Conservation (phyloP, 2,329 filamentous ascomycete species). For the Fusarium sp. region DNA sequence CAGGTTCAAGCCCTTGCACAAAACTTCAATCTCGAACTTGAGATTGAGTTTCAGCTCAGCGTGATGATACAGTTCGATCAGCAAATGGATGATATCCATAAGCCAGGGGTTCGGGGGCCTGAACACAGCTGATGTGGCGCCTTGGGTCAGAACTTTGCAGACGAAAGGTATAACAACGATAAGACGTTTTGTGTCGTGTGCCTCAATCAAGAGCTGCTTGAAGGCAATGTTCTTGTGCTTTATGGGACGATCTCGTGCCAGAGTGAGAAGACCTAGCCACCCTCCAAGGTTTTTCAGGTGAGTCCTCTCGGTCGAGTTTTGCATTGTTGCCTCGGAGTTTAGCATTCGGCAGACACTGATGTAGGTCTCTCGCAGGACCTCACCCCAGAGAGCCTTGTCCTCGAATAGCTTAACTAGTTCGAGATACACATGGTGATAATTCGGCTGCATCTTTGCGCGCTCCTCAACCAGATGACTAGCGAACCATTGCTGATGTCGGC, state of each 20-base stretch:
- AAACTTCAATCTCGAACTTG: conserved; percentile 98
- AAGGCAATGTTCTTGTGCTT: conserved; percentile 97
- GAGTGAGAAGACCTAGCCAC: conserved; percentile 93
- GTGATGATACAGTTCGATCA: conserved; percentile 94
- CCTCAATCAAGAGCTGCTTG: conserved; percentile 94
- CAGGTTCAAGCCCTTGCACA: conserved; percentile 92
- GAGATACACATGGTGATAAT: conserved; percentile 94
- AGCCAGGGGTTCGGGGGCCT: conserved; percentile 96
- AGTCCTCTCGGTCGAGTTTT: conserved; percentile 84
- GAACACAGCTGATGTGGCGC: conserved; percentile 87
- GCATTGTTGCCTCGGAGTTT: conserved; percentile 89
- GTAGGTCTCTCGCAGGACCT: conserved; percentile 94
- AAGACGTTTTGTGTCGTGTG: conserved; percentile 90
- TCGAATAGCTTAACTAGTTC: conserved; percentile 88
- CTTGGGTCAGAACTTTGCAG: conserved; percentile 93
- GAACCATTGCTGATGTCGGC: conserved; percentile 94
- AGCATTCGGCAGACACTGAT: conserved; percentile 87
- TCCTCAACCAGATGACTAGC: conserved; percentile 95
- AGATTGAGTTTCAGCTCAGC: conserved; percentile 95
- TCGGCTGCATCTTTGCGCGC: conserved; percentile 96
- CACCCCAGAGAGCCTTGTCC: conserved; percentile 82
- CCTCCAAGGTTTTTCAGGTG: conserved; percentile 93
- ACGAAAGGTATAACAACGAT: conserved; percentile 96
- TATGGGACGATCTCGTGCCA: conserved; percentile 94
- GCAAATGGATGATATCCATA: conserved; percentile 92